Evolutionary conservation across 2,329 filamentous ascomycete genomes (phyloP).

Genomic region (Hysterium pulicare): DNA sequence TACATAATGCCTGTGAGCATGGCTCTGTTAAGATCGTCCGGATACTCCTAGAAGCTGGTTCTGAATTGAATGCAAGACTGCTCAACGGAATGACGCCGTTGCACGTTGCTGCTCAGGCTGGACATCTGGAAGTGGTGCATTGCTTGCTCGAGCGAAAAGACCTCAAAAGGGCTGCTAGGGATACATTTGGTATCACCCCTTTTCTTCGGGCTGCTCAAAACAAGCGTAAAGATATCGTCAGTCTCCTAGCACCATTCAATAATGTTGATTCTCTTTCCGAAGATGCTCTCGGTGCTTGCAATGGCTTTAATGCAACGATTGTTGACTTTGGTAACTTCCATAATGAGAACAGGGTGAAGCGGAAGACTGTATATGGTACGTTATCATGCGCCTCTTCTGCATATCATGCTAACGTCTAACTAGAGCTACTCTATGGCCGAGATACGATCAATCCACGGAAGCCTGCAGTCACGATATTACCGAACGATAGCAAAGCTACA

Average conservation of each 20-base stretch:
- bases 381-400: background rate
- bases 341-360: constrained; percentile 32
- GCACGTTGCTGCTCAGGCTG: constrained; percentile 36
- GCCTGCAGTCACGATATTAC: constrained; percentile 34
- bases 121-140: constrained; percentile 36
- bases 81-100: constrained; percentile 35
- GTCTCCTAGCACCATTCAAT: constrained; percentile 40
- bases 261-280: constrained; percentile 35
- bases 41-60: constrained; percentile 28
- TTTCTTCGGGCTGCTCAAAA: constrained; percentile 42
- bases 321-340: constrained; percentile 39
- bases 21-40: constrained; percentile 29
- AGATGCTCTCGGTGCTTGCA: constrained; percentile 32
- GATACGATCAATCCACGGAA: constrained; percentile 32
- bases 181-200: constrained; percentile 44
- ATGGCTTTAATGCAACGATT: constrained; percentile 38
- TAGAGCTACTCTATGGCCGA: constrained; percentile 33
- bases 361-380: constrained; percentile 24
- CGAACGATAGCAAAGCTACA: constrained; percentile 40
- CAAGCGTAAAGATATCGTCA: constrained; percentile 40
- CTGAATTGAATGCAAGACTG: constrained; percentile 30
- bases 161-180: constrained; percentile 37
- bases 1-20: constrained; percentile 35
- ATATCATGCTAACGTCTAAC: constrained; percentile 2
- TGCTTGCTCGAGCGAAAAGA: constrained; percentile 33